Conservation (phyloP, 352 stramenopile genomes). For the Phytopythium aichiense region DNA sequence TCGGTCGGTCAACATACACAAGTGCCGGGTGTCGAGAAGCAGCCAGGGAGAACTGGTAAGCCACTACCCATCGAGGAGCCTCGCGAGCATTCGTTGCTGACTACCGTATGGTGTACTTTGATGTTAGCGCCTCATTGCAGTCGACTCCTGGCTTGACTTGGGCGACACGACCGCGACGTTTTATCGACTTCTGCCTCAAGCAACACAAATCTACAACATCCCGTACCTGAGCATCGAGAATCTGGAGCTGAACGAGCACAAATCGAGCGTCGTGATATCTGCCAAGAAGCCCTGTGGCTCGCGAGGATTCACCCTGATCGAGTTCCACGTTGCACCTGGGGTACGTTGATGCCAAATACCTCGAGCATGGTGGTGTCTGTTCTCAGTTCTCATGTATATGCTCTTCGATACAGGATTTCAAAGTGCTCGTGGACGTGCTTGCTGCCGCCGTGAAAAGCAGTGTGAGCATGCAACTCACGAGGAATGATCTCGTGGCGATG, state of each 20-base stretch:
- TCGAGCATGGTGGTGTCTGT: not conserved
- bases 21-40: conserved; percentile 27
- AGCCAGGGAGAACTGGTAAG: conserved; percentile 21
- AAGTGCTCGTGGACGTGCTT: not conserved
- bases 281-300: not conserved
- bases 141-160: conserved; percentile 56
- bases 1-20: conserved; percentile 19
- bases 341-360: not conserved
- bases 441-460: not conserved
- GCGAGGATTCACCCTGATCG: not conserved
- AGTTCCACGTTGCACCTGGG: not conserved
- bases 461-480: not conserved
- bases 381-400: not conserved
- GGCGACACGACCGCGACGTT: conserved; percentile 39
- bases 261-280: not conserved
- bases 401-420: not conserved
- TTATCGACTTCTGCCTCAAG: conserved; percentile 34
- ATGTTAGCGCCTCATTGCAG: conserved; percentile 27
- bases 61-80: not conserved
- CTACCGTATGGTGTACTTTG: not conserved
- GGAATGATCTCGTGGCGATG: not conserved
- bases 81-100: not conserved
- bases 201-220: conserved; percentile 52
- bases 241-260: conserved; percentile 27
- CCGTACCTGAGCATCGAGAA: conserved; percentile 41